Evolutionary conservation across 2,329 filamentous ascomycete species (phyloP), one percentile per base, ranked within the genome.

Genomic region (Fusarium continuum): DNA sequence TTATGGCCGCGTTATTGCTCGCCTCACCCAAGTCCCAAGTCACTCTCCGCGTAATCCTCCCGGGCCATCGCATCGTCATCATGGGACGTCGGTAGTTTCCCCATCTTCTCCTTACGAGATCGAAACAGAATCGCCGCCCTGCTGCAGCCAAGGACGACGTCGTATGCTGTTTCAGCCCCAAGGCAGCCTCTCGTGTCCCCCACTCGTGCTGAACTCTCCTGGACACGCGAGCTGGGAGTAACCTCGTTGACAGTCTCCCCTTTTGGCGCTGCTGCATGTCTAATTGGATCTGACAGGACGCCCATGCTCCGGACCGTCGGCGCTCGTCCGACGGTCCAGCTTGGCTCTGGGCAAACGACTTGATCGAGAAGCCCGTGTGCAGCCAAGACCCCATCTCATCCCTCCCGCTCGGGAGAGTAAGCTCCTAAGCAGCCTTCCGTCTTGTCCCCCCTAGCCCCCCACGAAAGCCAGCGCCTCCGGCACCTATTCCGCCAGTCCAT

Each of bases 271-370:
- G 41, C 41, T 59, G 54, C 62, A 62, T 53, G 19, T 40, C 29
- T 46, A 23, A 57, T 61, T 29, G 52, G 48, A 22, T 38, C 64
- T 38, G 51, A 52, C 31, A 41, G 26, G 46, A 19, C 23, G 44
- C 41, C 61, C 54, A 32, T 65, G 55, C 54, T 60, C 52, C 69
- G 69, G 69, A 34, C 52, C 67, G 28, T 71, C 69, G 69, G 68
- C 23, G 61, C 36, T 63, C 48, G 38, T 46, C 64, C 69, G 67
- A 71, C 25, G 67, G 50, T 57, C 67, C 63, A 69, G 60, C 46
- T 50, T 59, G 23, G 29, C 46, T 36, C 10, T 57, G 16, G 52
- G 38, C 45, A 55, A 44, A 61, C 68, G 56, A 46, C 40, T 41
- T 55, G 62, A 56, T 46, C 28, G 20, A 56, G 40, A 53, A 53